A percentile compares a stretch with the other conserved stretches of the same genome.
phyloP scores from a whole-genome alignment of 1,284 basidiomycete species.

The Boletus smithii region DNA sequence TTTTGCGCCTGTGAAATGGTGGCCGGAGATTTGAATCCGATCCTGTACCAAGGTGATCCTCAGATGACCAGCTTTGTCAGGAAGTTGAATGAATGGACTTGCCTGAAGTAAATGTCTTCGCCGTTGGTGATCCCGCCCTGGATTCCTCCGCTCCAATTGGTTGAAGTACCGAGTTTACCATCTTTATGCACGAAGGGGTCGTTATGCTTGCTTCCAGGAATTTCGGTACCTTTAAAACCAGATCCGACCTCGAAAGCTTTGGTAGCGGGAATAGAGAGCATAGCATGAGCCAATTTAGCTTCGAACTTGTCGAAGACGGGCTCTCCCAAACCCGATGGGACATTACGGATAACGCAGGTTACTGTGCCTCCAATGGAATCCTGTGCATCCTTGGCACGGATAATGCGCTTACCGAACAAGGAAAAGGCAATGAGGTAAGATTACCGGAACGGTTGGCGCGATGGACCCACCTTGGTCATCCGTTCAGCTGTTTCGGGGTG shows the following conservation, averaged over 20 bases:
- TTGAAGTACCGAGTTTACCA: slow-evolving; percentile 77
- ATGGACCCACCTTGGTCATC: slow-evolving; percentile 75
- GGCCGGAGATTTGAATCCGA: slow-evolving; percentile 98
- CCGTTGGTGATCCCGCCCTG: slow-evolving; percentile 99
- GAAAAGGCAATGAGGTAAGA: slow-evolving; percentile 7
- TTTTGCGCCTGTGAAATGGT: slow-evolving; percentile 93
- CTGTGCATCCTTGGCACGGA: slow-evolving; percentile 85
- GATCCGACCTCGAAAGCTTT: slow-evolving; percentile 99
- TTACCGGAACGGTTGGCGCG: neutral
- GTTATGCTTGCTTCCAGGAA: slow-evolving; percentile 92
- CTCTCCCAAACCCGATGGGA: slow-evolving; percentile 91
- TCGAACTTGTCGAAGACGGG: slow-evolving; percentile 99
- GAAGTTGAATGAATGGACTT: slow-evolving; percentile 22
- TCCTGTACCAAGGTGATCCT: slow-evolving; percentile 42
- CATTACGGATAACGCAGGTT: slow-evolving; percentile 91
- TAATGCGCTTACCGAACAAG: slow-evolving; percentile 65
- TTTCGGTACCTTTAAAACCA: slow-evolving; percentile 94
- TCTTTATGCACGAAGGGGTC: slow-evolving; percentile 80
- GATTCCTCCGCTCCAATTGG: slow-evolving; percentile 97
- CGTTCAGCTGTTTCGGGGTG: slow-evolving; percentile 82
- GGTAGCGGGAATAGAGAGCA: slow-evolving; percentile 98
- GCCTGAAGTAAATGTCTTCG: slow-evolving; percentile 97
- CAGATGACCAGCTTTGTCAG: neutral
- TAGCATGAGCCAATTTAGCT: slow-evolving; percentile 93
- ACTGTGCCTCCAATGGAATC: slow-evolving; percentile 98